A percentile compares a stretch with the other conserved stretches of the same genome.
phyloP scores from a whole-genome alignment of 495 filamentous ascomycete genomes.

The Podospora bellae-mahoneyi region DNA sequence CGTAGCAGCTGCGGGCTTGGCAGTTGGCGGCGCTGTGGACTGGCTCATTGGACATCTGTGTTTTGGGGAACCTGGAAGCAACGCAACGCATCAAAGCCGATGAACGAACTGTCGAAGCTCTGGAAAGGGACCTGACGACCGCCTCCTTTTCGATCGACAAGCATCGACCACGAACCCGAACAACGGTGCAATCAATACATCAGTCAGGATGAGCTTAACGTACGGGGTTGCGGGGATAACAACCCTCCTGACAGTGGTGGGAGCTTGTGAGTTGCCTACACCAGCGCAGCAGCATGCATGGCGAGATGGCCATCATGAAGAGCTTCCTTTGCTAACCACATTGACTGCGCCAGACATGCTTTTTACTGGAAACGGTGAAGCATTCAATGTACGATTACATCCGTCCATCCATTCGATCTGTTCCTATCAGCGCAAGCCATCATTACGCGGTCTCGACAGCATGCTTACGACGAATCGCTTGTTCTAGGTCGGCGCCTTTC shows the following conservation, averaged over 20 bases:
- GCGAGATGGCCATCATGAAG: constrained; percentile 4
- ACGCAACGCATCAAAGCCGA: constrained; percentile 10
- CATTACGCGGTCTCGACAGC: constrained; percentile 23
- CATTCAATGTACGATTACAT: constrained; percentile 75
- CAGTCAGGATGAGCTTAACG: constrained; percentile 50
- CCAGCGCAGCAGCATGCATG: neutral
- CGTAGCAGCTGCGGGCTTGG: constrained; percentile 12
- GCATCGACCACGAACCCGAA: neutral
- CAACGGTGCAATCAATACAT: constrained; percentile 5
- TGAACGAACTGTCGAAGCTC: constrained; percentile 5
- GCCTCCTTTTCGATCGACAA: neutral
- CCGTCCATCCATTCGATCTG: constrained; percentile 7
- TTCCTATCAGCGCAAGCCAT: constrained; percentile 16
- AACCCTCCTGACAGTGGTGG: constrained; percentile 73
- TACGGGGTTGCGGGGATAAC: constrained; percentile 71
- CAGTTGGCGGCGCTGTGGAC: constrained; percentile 18
- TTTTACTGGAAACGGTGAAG: constrained; percentile 91
- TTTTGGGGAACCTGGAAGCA: neutral
- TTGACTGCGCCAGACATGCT: constrained; percentile 76
- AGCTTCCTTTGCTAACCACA: constrained; percentile 34
- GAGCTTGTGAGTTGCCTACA: constrained; percentile 63
- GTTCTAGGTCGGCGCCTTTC: constrained; percentile 94
- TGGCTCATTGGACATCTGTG: neutral
- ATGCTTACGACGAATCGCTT: constrained; percentile 58
- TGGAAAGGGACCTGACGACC: constrained; percentile 7